Evolutionary conservation across 2,329 filamentous ascomycete species (phyloP), one percentile per base, ranked within the genome.

Genomic region (Fusarium nygamai): DNA sequence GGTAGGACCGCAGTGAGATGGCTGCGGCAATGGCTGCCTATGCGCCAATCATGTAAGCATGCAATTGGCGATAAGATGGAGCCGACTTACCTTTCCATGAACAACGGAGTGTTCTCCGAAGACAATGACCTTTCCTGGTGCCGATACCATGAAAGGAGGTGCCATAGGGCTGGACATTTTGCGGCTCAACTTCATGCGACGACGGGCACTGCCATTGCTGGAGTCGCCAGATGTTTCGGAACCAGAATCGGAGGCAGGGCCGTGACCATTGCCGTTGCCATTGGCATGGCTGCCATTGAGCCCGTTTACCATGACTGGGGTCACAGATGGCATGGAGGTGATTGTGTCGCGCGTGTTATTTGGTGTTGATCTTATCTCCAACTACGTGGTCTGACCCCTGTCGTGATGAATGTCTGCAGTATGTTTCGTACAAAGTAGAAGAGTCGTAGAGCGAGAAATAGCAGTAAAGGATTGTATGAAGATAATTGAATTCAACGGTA

Each of bases 61-160:
- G 22, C n/a, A 59, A 65, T 66, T 34, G 41, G 46, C 27, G n/a
- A 43, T 24, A 48, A 61, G 39, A 47, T 22, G 51, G 46, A 17
- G 17, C 29, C 8, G 12, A 50, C 44, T 31, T 85, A 94, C 93
- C 90, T 98, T 98, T 80, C 95, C 95, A 81, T 99, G 91, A 27
- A 99, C 96, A n/a, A 98, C 96, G 6, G 96, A 93, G 85, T 99
- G 96, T 83, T 99, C 96, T 76, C 96, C 96, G 84, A 96, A 98
- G 61, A 98, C 94, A 82, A 99, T 99, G 80, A 98, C 96, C 83
- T 99, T 99, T 73, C 96, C 97, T 0, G 96, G 96, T 6, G 97
- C 96, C 22, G 96, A 98, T 65, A 98, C 95, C 94, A 99, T 98
- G 82, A 99, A 99, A 70, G 95, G 87, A 48, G 96, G 95, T 84